Evolutionary conservation across 768 basidiomycete species (phyloP), one percentile per base, ranked within the genome.

Genomic region (Phlebiopsis flavidoalba): DNA sequence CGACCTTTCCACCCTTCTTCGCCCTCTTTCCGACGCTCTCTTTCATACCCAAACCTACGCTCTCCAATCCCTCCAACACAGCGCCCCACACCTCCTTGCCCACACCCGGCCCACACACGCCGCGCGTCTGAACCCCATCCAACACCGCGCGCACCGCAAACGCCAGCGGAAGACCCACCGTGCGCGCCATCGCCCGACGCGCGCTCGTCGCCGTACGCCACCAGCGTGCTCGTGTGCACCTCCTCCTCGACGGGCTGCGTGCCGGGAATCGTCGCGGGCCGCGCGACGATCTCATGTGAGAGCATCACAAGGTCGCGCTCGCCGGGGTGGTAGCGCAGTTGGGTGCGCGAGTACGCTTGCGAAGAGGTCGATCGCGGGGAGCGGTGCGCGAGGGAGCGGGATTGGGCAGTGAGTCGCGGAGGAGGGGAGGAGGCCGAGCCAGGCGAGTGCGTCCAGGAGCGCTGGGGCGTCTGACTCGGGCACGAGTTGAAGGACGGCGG

Each of bases 261-360:
- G 24, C 50, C 50, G 24, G 35, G 14, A 3, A n/a, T 8, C 17
- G 35, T 60, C 2, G 36, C 58, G 43, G 73, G 45, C 61, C 67
- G 66, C 0, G 87, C 80, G 53, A 89, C 81, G 65, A 97, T 79
- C 71, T 95, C 88, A 73, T 98, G 95, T 56, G 86, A 79, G 15
- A 97, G 83, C 31, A 96, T 80, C 62, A 95, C 93, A 75, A 93
- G 84, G 70, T 98, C 95, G 17, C 87, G 83, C 71, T 98, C 95
- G 43, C 77, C 74, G 0, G 83, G 81, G 0, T 62, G 69, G 70
- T 96, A 97, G 11, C 78, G 77, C 36, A 95, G 81, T 62, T 84
- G 86, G n/a, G 66, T 86, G 80, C 0, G 88, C 80, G 15, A 97
- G 81, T 7, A 94, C 76, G 40, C 75, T 71, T 1, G 93, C 85